These are phyloP conservation scores for Fomitopsis serialis DNA, from an alignment of 768 basidiomycete species.

Conservation along the genomic window DNA sequence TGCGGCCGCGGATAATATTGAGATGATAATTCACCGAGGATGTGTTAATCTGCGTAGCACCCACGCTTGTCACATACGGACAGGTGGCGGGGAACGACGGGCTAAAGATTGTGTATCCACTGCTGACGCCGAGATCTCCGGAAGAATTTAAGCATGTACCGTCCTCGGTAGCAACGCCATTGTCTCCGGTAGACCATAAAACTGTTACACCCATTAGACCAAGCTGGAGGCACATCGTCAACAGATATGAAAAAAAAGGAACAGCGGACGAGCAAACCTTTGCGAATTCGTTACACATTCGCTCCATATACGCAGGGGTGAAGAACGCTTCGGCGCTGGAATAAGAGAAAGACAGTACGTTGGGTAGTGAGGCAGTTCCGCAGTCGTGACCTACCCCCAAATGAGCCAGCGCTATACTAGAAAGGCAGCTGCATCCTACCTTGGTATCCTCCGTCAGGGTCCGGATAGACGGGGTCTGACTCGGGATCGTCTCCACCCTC, in stretches of 20 bases:
- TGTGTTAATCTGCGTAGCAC: constrained; percentile 32
- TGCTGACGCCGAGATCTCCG: constrained; percentile 16
- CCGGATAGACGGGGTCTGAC: constrained; percentile 38
- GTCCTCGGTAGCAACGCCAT: constrained; percentile 33
- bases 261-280: constrained; percentile 18
- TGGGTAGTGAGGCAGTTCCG: constrained; percentile 29
- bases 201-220: constrained; percentile 31
- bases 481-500: constrained; percentile 39
- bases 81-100: constrained; percentile 31
- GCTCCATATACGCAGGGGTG: constrained; percentile 29
- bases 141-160: constrained; percentile 27
- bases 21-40: constrained; percentile 12
- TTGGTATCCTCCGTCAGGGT: constrained; percentile 15
- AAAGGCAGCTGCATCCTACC: background rate
- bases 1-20: background rate
- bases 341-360: constrained; percentile 39
- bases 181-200: constrained; percentile 41
- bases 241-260: constrained; percentile 12
- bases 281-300: constrained; percentile 41
- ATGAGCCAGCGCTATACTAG: constrained; percentile 26
- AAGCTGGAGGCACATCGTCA: constrained; percentile 12
- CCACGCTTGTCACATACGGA: constrained; percentile 35
- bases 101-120: constrained; percentile 16
- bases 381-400: constrained; percentile 24
- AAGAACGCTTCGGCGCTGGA: constrained; percentile 30